A percentile compares a stretch with the other conserved stretches of the same genome.
These are phyloP conservation scores for Cystobasidiaceae sp. DNA, from an alignment of 1,284 basidiomycete genomes.

Conservation along the genomic window DNA sequence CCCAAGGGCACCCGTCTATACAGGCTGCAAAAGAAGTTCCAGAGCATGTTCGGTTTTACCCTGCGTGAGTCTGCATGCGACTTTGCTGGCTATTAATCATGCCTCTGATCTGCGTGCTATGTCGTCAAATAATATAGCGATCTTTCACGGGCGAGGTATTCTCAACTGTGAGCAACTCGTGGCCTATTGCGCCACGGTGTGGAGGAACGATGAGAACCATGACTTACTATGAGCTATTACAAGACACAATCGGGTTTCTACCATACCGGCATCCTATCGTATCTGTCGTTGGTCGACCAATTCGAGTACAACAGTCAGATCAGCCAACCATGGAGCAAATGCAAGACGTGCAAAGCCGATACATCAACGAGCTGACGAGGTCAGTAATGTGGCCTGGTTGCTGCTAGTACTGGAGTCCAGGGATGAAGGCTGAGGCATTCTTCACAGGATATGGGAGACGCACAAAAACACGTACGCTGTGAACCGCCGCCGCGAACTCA, in stretches of 20 bases:
- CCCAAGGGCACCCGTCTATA: conserved; percentile 86
- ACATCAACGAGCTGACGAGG: conserved; percentile 88
- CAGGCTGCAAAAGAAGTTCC: conserved; percentile 80
- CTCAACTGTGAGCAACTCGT: conserved; percentile 68
- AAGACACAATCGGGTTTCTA: conserved; percentile 83
- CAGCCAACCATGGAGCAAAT: conserved; percentile 78
- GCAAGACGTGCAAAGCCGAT: conserved; percentile 70
- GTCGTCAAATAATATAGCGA: conserved; percentile 32
- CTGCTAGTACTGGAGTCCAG: neutral
- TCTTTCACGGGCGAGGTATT: conserved; percentile 50
- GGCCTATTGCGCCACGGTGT: too few species aligned
- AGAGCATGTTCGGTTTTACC: conserved; percentile 88
- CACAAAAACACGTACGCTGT: conserved; percentile 85
- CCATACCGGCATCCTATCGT: conserved; percentile 93
- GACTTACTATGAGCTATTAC: too few species aligned
- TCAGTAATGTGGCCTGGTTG: conserved; percentile 46
- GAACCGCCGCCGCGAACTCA: conserved; percentile 52
- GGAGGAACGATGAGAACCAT: too few species aligned
- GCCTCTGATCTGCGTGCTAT: neutral
- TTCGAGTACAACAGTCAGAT: conserved; percentile 68
- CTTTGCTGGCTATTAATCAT: neutral
- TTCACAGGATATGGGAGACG: conserved; percentile 80
- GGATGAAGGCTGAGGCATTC: neutral
- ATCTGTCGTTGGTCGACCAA: conserved; percentile 85
- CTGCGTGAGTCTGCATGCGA: conserved; percentile 55